phyloP scores from a whole-genome alignment of 2,329 filamentous ascomycete genomes.

The Talaromyces sp. region DNA sequence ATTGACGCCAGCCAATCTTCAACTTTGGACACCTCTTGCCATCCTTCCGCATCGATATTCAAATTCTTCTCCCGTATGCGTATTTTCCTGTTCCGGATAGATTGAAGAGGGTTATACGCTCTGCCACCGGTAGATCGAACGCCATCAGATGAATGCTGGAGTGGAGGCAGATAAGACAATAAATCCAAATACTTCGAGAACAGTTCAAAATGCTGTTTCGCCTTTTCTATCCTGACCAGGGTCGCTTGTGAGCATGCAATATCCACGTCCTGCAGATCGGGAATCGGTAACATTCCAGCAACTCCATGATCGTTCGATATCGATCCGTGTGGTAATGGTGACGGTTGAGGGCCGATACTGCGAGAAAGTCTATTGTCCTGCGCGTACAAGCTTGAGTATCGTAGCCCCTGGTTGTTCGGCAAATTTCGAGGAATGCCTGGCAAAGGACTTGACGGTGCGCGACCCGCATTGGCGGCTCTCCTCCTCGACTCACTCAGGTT shows the following conservation, averaged over 20 bases:
- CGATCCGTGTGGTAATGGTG: not conserved
- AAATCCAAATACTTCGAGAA: slow-evolving; percentile 77
- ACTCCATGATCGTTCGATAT: not conserved
- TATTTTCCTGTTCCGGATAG: slow-evolving; percentile 83
- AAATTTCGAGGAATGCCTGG: slow-evolving; percentile 32
- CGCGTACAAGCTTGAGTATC: slow-evolving; percentile 22
- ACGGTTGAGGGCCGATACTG: not conserved
- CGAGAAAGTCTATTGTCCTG: slow-evolving; percentile 18
- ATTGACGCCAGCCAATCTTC: slow-evolving; percentile 72
- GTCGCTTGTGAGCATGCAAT: slow-evolving; percentile 69
- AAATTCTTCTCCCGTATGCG: slow-evolving; percentile 69
- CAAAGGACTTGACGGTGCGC: slow-evolving; percentile 50
- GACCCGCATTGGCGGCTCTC: slow-evolving; percentile 53
- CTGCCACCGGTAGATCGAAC: slow-evolving; percentile 48
- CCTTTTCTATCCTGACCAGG: slow-evolving; percentile 73
- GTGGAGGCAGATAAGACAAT: slow-evolving; percentile 69
- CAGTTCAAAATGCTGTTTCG: slow-evolving; percentile 78
- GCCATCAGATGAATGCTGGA: slow-evolving; percentile 37
- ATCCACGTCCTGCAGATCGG: slow-evolving; percentile 27
- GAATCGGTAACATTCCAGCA: slow-evolving; percentile 23
- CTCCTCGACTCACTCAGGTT: slow-evolving; percentile 73
- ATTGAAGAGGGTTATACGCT: slow-evolving; percentile 84
- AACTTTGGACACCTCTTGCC: slow-evolving; percentile 67
- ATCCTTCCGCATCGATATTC: slow-evolving; percentile 70
- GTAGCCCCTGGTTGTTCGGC: slow-evolving; percentile 22